These are phyloP conservation scores for Domatiomyces catenatus DNA, from an alignment of 2,329 filamentous ascomycete genomes.

Conservation along the genomic window DNA sequence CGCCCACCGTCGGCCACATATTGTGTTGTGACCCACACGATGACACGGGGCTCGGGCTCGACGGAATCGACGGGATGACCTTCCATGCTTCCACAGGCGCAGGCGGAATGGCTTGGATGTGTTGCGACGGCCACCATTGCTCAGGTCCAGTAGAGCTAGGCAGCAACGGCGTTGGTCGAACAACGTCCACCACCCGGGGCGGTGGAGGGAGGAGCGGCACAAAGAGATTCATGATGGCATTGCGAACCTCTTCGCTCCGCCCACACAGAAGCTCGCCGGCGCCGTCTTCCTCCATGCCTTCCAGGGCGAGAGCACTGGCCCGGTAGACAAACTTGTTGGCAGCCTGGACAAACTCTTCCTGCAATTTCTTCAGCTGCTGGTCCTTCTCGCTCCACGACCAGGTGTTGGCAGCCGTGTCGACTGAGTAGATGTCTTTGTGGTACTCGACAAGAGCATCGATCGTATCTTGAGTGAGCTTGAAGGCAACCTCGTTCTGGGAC, in stretches of 20 bases:
- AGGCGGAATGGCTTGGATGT: constrained; percentile 49
- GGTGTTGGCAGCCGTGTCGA: constrained; percentile 74
- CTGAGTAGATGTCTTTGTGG: constrained; percentile 88
- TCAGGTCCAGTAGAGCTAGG: constrained; percentile 62
- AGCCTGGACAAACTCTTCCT: constrained; percentile 90
- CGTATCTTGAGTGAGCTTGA: constrained; percentile 88
- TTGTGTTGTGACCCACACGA: constrained; percentile 56
- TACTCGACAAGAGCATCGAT: constrained; percentile 89
- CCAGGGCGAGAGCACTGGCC: constrained; percentile 72
- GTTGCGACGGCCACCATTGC: constrained; percentile 66
- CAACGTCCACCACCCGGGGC: constrained; percentile 74
- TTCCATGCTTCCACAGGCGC: constrained; percentile 75
- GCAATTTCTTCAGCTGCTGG: constrained; percentile 86
- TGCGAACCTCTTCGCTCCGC: constrained; percentile 87
- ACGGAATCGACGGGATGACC: constrained; percentile 81
- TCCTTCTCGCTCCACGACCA: constrained; percentile 97
- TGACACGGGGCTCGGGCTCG: constrained; percentile 66
- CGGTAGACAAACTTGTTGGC: constrained; percentile 96
- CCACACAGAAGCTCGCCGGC: constrained; percentile 83
- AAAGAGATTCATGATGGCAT: constrained; percentile 67
- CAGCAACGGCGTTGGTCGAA: constrained; percentile 70
- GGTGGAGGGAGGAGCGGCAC: constrained; percentile 69
- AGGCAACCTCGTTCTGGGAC: constrained; percentile 88
- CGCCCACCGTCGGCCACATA: constrained; percentile 64
- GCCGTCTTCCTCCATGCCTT: constrained; percentile 92